Evolutionary conservation across 345 rosid species (phyloP), one percentile per base, ranked within the genome.

Genomic region (Eutrema yunnanense): DNA sequence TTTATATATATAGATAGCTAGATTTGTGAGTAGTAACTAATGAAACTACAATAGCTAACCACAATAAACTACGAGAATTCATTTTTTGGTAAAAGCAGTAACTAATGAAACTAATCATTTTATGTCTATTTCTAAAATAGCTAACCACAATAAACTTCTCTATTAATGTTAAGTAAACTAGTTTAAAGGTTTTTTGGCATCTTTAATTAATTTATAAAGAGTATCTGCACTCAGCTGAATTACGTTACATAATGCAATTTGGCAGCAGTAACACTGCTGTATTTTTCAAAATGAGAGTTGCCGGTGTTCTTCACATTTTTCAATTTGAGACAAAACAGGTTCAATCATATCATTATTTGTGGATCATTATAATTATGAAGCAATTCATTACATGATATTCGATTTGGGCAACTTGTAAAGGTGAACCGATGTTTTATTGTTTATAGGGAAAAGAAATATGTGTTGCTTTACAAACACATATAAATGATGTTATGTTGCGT

Each of bases 311-410:
- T 78, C 97, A 95, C 79, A 87, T 92, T 67, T 91, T 95, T 77
- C 97, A 95, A 73, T 95, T 95, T 71, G 99, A 95, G 82, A 90
- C 99, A 12, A 95, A 92, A 82, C 99, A 95, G 99, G 99, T 95
- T 60, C 41, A 34, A 22, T 14, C 47, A n/a, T n/a, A 63, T 53
- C n/a, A 49, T 14, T 68, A 19, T 34, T 38, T 55, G 9, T 51
- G 30, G 19, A 68, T 61, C 62, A 27, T 43, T 69, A 14, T 32
- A 4, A 12, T 41, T 44, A 36, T 27, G 62, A 19, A 49, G 6
- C 54, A 22, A 48, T 30, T 61, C 16, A 6, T 42, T 46, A 63
- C 3, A 6, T 30, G 12, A 43, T 52, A 29, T 62, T 34, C 2
- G 37, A 16, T 62, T 69, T 59, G 69, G 56, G 26, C 37, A 62